phyloP scores from a whole-genome alignment of 257 asterid species.

The Plantago elongata region DNA sequence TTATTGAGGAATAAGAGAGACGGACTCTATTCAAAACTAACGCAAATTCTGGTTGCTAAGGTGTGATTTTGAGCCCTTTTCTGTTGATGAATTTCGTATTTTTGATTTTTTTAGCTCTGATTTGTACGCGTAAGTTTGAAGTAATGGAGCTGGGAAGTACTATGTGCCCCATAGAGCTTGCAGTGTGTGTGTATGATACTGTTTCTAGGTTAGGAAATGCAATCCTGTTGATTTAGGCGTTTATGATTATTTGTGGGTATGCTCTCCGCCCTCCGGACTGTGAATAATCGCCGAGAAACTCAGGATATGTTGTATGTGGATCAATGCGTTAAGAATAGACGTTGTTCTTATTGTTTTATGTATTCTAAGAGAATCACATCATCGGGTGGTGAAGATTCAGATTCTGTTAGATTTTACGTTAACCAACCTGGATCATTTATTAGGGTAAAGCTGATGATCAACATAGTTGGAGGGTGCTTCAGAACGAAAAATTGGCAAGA shows the following conservation, averaged over 20 bases:
- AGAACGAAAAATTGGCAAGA: slow-evolving; percentile 70
- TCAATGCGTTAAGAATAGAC: no score
- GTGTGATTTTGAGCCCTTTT: slow-evolving; percentile 26
- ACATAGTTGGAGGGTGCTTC: slow-evolving; percentile 76
- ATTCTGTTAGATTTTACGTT: neutral
- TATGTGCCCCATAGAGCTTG: no score
- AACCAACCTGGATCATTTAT: slow-evolving; percentile 4
- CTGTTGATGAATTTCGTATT: neutral
- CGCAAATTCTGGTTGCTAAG: slow-evolving; percentile 81
- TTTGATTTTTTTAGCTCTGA: neutral
- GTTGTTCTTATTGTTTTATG: no score
- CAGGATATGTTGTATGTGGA: no score
- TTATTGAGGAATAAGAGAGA: slow-evolving; percentile 66
- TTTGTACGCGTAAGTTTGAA: neutral
- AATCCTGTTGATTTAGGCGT: no score
- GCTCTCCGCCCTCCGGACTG: no score
- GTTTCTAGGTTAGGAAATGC: no score
- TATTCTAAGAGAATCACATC: neutral
- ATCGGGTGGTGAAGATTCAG: neutral
- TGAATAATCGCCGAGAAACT: no score
- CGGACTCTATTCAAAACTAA: slow-evolving; percentile 59
- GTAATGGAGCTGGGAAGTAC: no score
- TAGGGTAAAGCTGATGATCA: slow-evolving; percentile 99
- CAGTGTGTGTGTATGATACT: no score
- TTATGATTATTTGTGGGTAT: no score